Evolutionary conservation across 2,329 filamentous ascomycete genomes (phyloP), one percentile per base, ranked within the genome.

Genomic region (Verticillium dahliae): DNA sequence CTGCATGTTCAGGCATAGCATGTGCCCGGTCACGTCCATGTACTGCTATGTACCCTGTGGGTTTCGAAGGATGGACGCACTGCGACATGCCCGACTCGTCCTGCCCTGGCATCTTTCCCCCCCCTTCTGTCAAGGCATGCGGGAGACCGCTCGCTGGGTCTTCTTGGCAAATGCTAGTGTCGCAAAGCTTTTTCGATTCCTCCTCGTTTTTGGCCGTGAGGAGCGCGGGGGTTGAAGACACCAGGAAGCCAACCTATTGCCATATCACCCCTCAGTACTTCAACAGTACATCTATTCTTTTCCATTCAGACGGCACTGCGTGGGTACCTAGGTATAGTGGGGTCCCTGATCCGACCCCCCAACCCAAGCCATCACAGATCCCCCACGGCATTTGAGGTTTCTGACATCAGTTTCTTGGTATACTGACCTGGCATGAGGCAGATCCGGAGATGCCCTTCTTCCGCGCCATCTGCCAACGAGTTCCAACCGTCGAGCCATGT

Each of bases 161-260:
- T 52, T 52, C 45, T 52, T 52, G 45, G 45, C 45, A 52, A n/a
- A 13, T 22, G n/a, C 11, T 52, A 52, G 45, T 52, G 45, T 31
- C 60, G 38, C 58, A 62, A 31, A 39, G 50, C 58, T 50, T 54
- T 22, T 64, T 34, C 31, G 27, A 55, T 56, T 60, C 54, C 34
- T 41, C 34, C 18, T 52, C 22, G 18, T 18, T 13, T 27, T 35
- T 15, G 57, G n/a, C 18, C 41, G 35, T 3, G 50, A 57, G n/a
- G 58, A 34, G 18, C 60, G 22, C 38, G 18, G 39, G 50, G 33
- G 33, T 52, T 15, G 27, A 41, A 58, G 56, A 14, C 18, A 39
- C n/a, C 7, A 22, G 2, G 18, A 14, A 22, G 9, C 55, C 27
- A 57, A 22, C 31, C 31, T 38, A 27, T 52, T 52, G 45, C 18